phyloP scores from a whole-genome alignment of 2,329 filamentous ascomycete species.

The Gyromitra esculenta region DNA sequence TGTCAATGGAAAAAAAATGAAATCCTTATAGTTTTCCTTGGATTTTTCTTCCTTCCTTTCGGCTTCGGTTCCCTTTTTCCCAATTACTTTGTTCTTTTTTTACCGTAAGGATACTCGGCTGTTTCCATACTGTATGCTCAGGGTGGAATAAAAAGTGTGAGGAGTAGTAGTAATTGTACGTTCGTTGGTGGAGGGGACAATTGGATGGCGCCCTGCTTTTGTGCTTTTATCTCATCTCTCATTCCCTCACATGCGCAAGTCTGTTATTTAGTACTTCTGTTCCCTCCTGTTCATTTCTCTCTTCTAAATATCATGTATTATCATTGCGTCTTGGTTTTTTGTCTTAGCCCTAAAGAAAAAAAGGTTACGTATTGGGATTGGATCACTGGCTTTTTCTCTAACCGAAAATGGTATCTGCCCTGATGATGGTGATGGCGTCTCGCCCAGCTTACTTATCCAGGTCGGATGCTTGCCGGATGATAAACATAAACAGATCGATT shows the following conservation, averaged over 20 bases:
- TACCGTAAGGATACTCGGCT: slow-evolving; percentile 43
- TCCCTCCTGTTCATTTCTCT: slow-evolving; percentile 17
- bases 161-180: slow-evolving; percentile 45
- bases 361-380: slow-evolving; percentile 7
- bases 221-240: slow-evolving; percentile 16
- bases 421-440: not conserved
- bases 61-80: slow-evolving; percentile 10
- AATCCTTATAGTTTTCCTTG: slow-evolving; percentile 34
- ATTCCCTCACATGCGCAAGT: slow-evolving; percentile 1
- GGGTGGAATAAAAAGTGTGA: slow-evolving; percentile 36
- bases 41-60: not conserved
- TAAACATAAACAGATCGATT: not conserved
- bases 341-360: slow-evolving; percentile 1
- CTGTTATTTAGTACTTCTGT: slow-evolving; percentile 18
- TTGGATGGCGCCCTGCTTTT: slow-evolving; percentile 42
- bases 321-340: slow-evolving; percentile 12
- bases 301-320: slow-evolving; percentile 38
- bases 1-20: slow-evolving; percentile 23
- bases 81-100: slow-evolving; percentile 22
- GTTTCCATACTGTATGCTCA: slow-evolving; percentile 39
- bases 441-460: not conserved
- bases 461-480: not conserved
- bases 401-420: not conserved
- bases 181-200: slow-evolving; percentile 33
- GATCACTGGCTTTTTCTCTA: slow-evolving; percentile 15